Base-by-base conservation (phyloP, 1,139 yeast genomes). In the Blastobotrys illinoisensis region DNA sequence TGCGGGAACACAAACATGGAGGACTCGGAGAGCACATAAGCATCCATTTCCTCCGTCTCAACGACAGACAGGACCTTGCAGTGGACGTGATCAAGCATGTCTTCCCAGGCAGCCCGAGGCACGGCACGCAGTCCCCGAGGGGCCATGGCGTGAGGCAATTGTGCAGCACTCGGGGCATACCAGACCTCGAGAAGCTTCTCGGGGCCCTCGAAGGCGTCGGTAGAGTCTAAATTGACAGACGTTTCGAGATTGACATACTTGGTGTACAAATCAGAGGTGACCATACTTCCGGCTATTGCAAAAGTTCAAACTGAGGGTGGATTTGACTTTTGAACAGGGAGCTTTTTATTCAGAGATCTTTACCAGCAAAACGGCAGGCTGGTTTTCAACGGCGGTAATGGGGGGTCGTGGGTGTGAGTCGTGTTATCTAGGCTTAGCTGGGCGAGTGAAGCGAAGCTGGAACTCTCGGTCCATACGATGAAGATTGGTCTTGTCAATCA, bases 191-290 rank as follows among this genome's bases (percentile, higher is more conserved):
- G 76, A 56, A 93, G 77, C 72, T 93, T 93, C 71, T 93, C 99
- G 19, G 99, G 98, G 11, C 99, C 99, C 74, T 91, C 98, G 69
- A 91, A 91, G 2, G 97, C 97, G 67, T 82, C 85, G 18, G 95
- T 79, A 32, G 97, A 89, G 72, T 91, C 97, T 61, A 90, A 74
- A 61, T 80, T 79, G 51, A 85, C 85, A n/a, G 95, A 84, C 52
- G 88, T 74, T 60, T 84, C 87, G 71, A 85, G 89, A 70, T 89
- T 89, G 64, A 86, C 40, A 32, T 32, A 32, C 40, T 32, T 32
- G 40, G 40, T 32, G 40, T 32, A 32, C 40, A 32, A n/a, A 32
- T 32, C 40, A 32, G 40, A 32, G 40, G 40, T 32, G 40, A 32
- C 40, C 40, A 32, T 32, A 32, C 40, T 32, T 32, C 40, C 40